These are phyloP conservation scores for Vigna mungo DNA, from an alignment of 306 rosid species.

Conservation along the genomic window DNA sequence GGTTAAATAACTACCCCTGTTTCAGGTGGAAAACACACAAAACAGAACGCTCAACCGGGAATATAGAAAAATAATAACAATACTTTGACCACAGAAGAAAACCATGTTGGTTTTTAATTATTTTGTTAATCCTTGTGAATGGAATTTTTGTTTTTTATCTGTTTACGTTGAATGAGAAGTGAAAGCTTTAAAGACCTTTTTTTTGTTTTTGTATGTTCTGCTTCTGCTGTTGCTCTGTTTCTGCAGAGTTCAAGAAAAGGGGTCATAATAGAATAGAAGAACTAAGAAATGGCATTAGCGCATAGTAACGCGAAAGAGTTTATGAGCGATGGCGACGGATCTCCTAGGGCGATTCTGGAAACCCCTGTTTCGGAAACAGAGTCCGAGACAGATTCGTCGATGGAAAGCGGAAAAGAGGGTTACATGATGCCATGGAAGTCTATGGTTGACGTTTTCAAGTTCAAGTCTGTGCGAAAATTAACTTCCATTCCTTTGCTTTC, in stretches of 20 bases:
- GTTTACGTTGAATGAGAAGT: not conserved
- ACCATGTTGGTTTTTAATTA: not conserved
- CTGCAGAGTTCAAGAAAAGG: slow-evolving; percentile 35
- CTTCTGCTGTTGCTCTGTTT: slow-evolving; percentile 25
- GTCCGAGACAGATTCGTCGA: slow-evolving; percentile 51
- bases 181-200: not conserved
- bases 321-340: slow-evolving; percentile 52
- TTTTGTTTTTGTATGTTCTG: not conserved
- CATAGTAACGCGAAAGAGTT: slow-evolving; percentile 6
- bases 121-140: not conserved
- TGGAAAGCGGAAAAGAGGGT: not conserved
- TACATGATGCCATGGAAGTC: slow-evolving; percentile 60
- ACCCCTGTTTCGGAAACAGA: slow-evolving; percentile 62
- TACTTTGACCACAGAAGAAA: not conserved
- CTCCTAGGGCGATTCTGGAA: slow-evolving; percentile 87
- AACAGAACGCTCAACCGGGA: not conserved
- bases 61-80: not conserved
- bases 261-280: slow-evolving; percentile 32
- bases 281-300: slow-evolving; percentile 41
- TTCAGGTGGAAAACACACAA: not conserved
- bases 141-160: not conserved
- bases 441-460: slow-evolving; percentile 68
- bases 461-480: slow-evolving; percentile 58
- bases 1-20: not conserved
- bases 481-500: slow-evolving; percentile 63